Base-by-base conservation (phyloP, 352 stramenopile genomes). In the Phytophthora foliorum region DNA sequence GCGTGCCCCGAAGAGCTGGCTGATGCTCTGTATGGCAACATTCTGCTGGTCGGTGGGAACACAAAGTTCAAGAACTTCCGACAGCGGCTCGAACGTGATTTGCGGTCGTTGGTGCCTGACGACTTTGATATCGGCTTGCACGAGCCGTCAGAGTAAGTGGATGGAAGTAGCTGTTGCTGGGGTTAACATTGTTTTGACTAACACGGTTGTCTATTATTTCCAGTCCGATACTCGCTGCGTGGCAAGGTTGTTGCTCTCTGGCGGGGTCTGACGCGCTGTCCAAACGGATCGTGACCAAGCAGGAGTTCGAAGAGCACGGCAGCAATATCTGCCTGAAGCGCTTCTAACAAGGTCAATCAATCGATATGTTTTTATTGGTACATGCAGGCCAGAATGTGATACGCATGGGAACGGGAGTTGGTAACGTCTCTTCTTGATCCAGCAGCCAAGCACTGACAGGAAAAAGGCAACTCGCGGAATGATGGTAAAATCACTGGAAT, bases 31-130 rank as follows among this genome's bases (percentile, higher is more conserved):
- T 94, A 97, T 62, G 78, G 84, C 24, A 97, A 96, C 67, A 89
- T 98, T 27, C 51, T 95, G 39, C 60, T 98, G 8, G 84, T 95
- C 3, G 94, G 94, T 38, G 94, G 94, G 4, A 95, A 95, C 63
- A 88, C 89, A 34, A 94, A 95, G 55, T 90, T 98, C 60, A 78
- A 70, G 14, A 89, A 95, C 72, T 94, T 97, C 27, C 78, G 67
- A 36, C 76, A 88, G 31, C 79, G 93, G 7, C 70, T 98, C 0
- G 69, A 88, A 57, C 58, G 29, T 2, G 88, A 95, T 38, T 62
- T 95, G 25, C 78, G 84, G 13, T 71, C 88, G 13, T 62, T 95
- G 11, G 80, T 90, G 3, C 60, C 77, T 22, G 68, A 67, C 9
- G 81, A 93, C 19, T 92, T 78, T 36, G 72, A 74, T 2, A 76